These are phyloP conservation scores for Talaromyces thailandensis DNA, from an alignment of 495 filamentous ascomycete genomes.

Conservation along the genomic window DNA sequence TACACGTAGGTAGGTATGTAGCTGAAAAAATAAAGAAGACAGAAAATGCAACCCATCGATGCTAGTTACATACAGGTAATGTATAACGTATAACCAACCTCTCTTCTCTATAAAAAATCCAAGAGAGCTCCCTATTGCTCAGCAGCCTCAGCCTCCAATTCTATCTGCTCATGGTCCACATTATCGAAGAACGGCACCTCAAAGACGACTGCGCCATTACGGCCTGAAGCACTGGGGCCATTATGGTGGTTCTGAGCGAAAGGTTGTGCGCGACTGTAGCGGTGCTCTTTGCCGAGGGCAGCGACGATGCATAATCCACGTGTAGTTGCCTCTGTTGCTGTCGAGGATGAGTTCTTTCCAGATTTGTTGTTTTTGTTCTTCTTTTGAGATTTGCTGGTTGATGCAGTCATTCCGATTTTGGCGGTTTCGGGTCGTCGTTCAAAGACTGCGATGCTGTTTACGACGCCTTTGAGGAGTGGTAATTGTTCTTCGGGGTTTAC, in stretches of 20 bases:
- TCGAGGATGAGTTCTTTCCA: neutral
- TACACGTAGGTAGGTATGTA: neutral
- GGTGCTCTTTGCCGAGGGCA: slow-evolving; percentile 77
- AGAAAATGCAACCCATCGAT: neutral
- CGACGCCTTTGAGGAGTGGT: slow-evolving; percentile 57
- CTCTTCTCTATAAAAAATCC: neutral
- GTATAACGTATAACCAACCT: neutral
- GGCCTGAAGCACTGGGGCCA: slow-evolving; percentile 45
- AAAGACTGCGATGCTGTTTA: slow-evolving; percentile 80
- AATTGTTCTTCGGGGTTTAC: slow-evolving; percentile 6
- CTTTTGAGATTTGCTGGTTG: slow-evolving; percentile 34
- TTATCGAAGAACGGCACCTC: slow-evolving; percentile 50
- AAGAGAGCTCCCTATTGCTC: neutral
- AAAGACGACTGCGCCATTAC: slow-evolving; percentile 72
- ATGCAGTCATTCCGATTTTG: slow-evolving; percentile 16
- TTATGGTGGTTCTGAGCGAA: slow-evolving; percentile 32
- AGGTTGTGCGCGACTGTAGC: slow-evolving; percentile 66
- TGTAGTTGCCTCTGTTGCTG: slow-evolving; percentile 16
- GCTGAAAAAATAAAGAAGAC: neutral
- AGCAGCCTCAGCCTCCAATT: neutral
- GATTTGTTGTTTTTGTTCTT: slow-evolving; percentile 52
- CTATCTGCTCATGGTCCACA: slow-evolving; percentile 7
- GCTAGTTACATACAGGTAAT: neutral
- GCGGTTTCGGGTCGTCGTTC: slow-evolving; percentile 43
- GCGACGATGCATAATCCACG: slow-evolving; percentile 74